A percentile compares a stretch with the other conserved stretches of the same genome.
These are phyloP conservation scores for Rhodofomes roseus DNA, from an alignment of 1,284 basidiomycete genomes.

Conservation along the genomic window DNA sequence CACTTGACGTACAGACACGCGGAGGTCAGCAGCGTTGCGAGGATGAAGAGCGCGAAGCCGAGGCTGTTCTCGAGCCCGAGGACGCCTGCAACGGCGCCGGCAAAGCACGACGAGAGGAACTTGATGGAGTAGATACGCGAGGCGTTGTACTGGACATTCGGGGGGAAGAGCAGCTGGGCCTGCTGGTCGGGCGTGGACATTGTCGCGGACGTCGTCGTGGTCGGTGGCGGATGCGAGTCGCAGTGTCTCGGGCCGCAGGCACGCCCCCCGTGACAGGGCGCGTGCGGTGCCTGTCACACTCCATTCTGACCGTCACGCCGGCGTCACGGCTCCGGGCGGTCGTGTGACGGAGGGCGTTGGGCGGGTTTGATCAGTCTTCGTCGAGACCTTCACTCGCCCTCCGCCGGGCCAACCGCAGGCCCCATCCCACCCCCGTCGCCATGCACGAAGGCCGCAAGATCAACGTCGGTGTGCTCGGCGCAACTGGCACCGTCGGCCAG, in stretches of 20 bases:
- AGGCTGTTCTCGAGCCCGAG: conserved; percentile 80
- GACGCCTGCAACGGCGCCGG: conserved; percentile 82
- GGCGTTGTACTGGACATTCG: conserved; percentile 71
- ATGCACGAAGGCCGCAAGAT: conserved; percentile 36
- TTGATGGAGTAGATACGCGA: conserved; percentile 58
- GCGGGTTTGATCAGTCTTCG: not conserved
- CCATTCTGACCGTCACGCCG: not conserved
- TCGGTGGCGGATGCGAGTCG: not conserved
- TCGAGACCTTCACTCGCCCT: conserved; percentile 6
- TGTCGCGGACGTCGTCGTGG: conserved; percentile 14
- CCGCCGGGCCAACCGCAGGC: conserved; percentile 1
- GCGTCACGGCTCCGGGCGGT: conserved; percentile 1
- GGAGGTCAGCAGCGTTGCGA: conserved; percentile 64
- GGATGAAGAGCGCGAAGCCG: conserved; percentile 77
- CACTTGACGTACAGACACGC: conserved; percentile 70
- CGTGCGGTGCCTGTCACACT: not conserved
- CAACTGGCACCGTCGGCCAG: conserved; percentile 96
- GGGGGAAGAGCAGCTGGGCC: conserved; percentile 63
- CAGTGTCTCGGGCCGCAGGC: too few species aligned
- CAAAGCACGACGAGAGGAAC: conserved; percentile 77
- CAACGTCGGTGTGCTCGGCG: conserved; percentile 92
- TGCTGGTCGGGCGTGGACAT: conserved; percentile 40
- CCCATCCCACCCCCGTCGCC: conserved; percentile 3
- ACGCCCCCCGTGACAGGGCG: not conserved
- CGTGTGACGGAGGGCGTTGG: not conserved